Evolutionary conservation across 371 early-diverging fungal genomes (phyloP), one percentile per base, ranked within the genome.

Genomic region (Rhizopus microsporus): DNA sequence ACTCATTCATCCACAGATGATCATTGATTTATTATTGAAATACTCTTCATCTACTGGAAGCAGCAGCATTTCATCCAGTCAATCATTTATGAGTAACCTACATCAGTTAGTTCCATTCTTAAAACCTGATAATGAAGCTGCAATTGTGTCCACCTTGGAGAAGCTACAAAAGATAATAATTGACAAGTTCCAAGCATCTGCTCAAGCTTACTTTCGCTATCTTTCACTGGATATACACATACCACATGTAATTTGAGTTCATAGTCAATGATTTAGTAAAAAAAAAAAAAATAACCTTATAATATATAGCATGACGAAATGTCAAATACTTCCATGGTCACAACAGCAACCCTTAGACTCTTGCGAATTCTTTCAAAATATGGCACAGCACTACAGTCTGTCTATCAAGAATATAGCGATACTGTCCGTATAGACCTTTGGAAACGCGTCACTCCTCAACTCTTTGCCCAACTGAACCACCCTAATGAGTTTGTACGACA

Each of bases 401-500:
- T 62, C 2, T 86, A 85, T 52, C 29, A 49, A 0, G 65, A 72
- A 7, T 71, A 82, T 33, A 71, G 88, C 52, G 68, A 60, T 5
- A 60, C 40, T 6, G 77, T 78, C 8, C 77, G 78, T 29, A 67
- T 81, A 15, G 69, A 70, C n/a, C 72, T 80, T 7, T 93, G 93
- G 94, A 75, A 83, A 48, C 68, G 61, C 8, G 80, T 94, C n/a
- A 81, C 88, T 29, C 92, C 93, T 5, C 94, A 94, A 65, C 66
- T 94, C 5, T 90, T 90, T 66, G 83, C 91, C 0, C 78, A 89
- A 33, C 62, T 93, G 17, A 78, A 83, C 34, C 92, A 93, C 58
- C 88, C 88, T 0, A 77, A 84, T 5, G 59, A 67, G 0, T 73
- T 78, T 34, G 89, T 89, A 0, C 73, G 81, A 15, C 58, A 75